Base-by-base conservation (phyloP, 805 yeast species). In the Yarrowia porcina region DNA sequence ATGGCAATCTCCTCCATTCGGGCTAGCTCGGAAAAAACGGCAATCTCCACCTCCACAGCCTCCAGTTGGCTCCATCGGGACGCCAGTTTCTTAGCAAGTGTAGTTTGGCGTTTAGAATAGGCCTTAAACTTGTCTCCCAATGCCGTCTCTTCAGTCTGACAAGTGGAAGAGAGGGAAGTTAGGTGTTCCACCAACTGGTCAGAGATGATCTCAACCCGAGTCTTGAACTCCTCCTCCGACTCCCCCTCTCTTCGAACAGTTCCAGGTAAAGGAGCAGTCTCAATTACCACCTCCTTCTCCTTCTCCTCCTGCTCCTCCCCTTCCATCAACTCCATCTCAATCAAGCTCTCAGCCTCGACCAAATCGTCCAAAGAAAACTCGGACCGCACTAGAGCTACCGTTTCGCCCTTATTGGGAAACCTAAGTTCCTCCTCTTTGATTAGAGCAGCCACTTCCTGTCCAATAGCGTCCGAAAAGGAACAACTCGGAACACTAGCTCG, bases 131-230 rank as follows among this genome's bases (percentile, higher is more conserved):
- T 61, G 4, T 69, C 28, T 3, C 61, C 50, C 32, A 75, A 66
- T 42, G 71, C 73, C 47, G 71, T 68, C 59, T 76, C 79, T 21
- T 71, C 67, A 38, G 67, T 69, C 41, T 71, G 69, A 6, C 76
- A 69, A 9, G 65, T 66, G 38, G 66, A 65, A 1, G 73, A 71
- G 1, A 65, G 25, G 13, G 44, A 20, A 15, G 32, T 44, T 2
- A 59, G 44, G 10, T 25, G 39, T 11, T 50, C 65, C 8, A 64
- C 61, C 5, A 67, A 57, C 12, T 64, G 64, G n/a, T 52, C 44
- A 1, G 63, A 65, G 10, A 69, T 64, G 17, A 47, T 35, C 12
- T 68, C 69, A n/a, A 25, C 39, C 9, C 61, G 47, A 7, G 27
- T 28, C 12, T n/a, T 23, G 32, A 60, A 25, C 21, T 36, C 63